Evolutionary conservation across 257 asterid genomes (phyloP).

Genomic region (Forsythia suspensa): DNA sequence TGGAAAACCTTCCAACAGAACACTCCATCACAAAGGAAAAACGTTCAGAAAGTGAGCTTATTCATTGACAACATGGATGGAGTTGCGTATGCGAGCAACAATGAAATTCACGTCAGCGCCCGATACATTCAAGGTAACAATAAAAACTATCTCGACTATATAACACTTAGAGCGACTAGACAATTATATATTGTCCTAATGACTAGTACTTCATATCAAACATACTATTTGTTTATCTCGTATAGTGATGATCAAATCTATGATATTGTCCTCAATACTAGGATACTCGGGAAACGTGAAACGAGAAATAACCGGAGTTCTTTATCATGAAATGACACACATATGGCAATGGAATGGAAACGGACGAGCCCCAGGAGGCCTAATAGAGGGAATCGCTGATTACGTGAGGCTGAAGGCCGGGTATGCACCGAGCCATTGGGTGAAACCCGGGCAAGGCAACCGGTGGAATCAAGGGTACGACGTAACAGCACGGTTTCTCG

Average conservation of each 20-base stretch:
- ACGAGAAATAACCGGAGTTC: slow-evolving; percentile 30
- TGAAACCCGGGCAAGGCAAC: slow-evolving; percentile 36
- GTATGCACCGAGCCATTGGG: slow-evolving; percentile 32
- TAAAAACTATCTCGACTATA: not conserved
- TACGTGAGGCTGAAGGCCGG: slow-evolving; percentile 50
- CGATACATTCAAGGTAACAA: slow-evolving; percentile 12
- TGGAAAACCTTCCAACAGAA: slow-evolving; percentile 39
- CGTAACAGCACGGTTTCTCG: slow-evolving; percentile 42
- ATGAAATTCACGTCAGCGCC: slow-evolving; percentile 41
- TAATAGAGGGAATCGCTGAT: slow-evolving; percentile 51
- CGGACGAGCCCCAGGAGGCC: slow-evolving; percentile 31
- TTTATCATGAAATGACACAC: slow-evolving; percentile 43
- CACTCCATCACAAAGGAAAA: slow-evolving; percentile 30
- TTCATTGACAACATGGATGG: slow-evolving; percentile 42
- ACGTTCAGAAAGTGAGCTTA: slow-evolving; percentile 21
- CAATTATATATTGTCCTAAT: too few species aligned
- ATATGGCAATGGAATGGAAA: slow-evolving; percentile 51
- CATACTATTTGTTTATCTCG: not conserved
- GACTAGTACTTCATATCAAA: not conserved
- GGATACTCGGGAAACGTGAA: slow-evolving; percentile 31
- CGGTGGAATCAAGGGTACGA: slow-evolving; percentile 48
- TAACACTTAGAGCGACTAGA: too few species aligned
- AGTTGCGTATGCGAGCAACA: slow-evolving; percentile 33
- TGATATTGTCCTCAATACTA: not conserved
- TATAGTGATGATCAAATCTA: not conserved